These are phyloP conservation scores for Cystobasidium onofrii DNA, from an alignment of 768 basidiomycete genomes.

Conservation along the genomic window DNA sequence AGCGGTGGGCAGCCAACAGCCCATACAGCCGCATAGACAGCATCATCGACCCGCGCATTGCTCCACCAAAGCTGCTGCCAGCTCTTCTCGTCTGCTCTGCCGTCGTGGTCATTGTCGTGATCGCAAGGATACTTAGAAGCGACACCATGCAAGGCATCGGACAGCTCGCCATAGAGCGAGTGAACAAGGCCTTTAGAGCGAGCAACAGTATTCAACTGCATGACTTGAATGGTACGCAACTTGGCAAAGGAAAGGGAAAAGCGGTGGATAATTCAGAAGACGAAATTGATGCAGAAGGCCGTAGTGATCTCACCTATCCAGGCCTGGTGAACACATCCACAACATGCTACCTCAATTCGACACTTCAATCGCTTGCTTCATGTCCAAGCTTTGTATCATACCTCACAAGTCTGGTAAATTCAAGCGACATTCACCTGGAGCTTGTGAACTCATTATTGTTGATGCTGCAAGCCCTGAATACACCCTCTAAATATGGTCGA, in stretches of 20 bases:
- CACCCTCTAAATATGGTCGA: constrained; percentile 39
- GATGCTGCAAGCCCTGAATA: constrained; percentile 45
- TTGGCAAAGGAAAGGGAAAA: not conserved
- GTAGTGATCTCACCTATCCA: constrained; percentile 11
- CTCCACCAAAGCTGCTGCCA: not conserved
- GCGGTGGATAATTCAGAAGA: not conserved
- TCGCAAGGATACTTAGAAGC: not conserved
- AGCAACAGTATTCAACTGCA: not conserved
- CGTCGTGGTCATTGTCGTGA: not conserved
- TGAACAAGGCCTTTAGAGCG: not conserved
- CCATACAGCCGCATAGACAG: not conserved
- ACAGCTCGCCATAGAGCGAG: constrained; percentile 6
- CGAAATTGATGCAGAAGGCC: not conserved
- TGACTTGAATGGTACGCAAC: not conserved
- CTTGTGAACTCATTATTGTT: constrained; percentile 25
- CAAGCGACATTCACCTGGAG: not conserved
- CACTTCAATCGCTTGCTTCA: constrained; percentile 88
- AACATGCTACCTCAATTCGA: constrained; percentile 89
- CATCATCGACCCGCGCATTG: not conserved
- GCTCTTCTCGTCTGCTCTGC: not conserved
- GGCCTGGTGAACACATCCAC: constrained; percentile 24
- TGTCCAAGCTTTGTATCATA: constrained; percentile 71
- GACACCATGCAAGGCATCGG: constrained; percentile 26
- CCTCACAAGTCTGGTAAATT: constrained; percentile 51
- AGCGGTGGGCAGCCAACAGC: not conserved